These are phyloP conservation scores for Cryptosporidium andersoni DNA, from an alignment of 169 alveolate genomes.

Conservation along the genomic window DNA sequence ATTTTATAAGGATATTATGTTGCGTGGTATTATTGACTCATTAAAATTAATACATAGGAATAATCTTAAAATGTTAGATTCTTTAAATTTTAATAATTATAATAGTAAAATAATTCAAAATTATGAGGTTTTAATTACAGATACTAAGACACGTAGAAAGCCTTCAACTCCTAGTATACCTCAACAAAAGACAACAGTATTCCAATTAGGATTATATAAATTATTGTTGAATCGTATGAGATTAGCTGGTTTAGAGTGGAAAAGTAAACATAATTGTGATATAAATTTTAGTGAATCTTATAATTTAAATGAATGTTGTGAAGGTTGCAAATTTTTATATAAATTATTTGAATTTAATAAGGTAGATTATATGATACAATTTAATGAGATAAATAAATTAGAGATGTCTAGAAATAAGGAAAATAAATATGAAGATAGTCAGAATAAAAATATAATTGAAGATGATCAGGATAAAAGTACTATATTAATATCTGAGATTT, in stretches of 20 bases:
- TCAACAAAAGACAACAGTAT: conserved; percentile 65
- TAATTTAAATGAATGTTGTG: conserved; percentile 30
- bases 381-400: conserved; percentile 3
- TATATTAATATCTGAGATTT: background rate
- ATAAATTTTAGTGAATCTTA: background rate
- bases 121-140: conserved; percentile 32
- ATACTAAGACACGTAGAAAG: conserved; percentile 61
- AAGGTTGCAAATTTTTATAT: conserved; percentile 29
- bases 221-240: conserved; percentile 35
- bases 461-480: background rate
- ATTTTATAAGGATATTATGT: conserved; percentile 39
- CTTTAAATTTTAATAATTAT: background rate
- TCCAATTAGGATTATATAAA: conserved; percentile 55
- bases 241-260: conserved; percentile 35
- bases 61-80: background rate
- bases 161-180: conserved; percentile 41
- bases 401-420: background rate
- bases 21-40: conserved; percentile 58
- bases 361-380: conserved; percentile 15
- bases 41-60: conserved; percentile 2
- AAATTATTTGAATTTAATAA: conserved; percentile 16
- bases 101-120: conserved; percentile 5
- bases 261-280: background rate
- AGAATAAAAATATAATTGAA: background rate
- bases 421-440: background rate